These are phyloP conservation scores for Boletus coccyginus DNA, from an alignment of 768 basidiomycete species.

Conservation along the genomic window DNA sequence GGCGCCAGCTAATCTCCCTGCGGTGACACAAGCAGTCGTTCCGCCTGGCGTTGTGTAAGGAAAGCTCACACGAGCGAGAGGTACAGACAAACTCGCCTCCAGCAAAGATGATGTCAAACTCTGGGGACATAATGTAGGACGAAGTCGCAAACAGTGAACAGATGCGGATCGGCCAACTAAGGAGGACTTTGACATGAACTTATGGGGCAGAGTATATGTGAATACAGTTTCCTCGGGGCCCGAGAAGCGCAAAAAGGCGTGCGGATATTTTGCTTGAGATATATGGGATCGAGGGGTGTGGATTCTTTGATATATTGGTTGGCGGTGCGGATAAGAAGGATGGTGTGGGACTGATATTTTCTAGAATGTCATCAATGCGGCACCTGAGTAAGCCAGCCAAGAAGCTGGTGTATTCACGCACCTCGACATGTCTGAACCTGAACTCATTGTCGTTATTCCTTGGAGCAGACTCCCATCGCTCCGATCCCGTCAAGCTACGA, in stretches of 20 bases:
- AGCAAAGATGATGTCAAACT: constrained; percentile 54
- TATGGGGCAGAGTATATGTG: neutral
- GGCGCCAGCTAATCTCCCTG: constrained; percentile 47
- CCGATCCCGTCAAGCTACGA: no score
- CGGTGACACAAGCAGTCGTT: constrained; percentile 52
- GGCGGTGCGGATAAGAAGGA: no score
- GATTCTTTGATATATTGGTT: no score
- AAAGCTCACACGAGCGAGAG: neutral
- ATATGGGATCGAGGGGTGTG: neutral
- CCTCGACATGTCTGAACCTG: no score
- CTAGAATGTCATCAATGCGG: no score
- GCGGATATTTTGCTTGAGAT: no score
- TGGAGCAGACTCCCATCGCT: no score
- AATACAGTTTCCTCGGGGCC: neutral
- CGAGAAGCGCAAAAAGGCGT: neutral
- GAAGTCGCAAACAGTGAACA: neutral
- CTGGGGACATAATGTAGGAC: neutral
- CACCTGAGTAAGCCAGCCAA: neutral
- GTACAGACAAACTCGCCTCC: constrained; percentile 40
- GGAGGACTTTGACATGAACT: no score
- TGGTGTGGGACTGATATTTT: no score
- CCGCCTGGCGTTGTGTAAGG: constrained; percentile 34
- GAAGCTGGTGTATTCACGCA: no score
- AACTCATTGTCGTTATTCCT: no score
- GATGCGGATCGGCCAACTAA: no score